A percentile compares a stretch with the other conserved stretches of the same genome.
phyloP scores from a whole-genome alignment of 208 protist genomes.

The Leishmania mexicana region DNA sequence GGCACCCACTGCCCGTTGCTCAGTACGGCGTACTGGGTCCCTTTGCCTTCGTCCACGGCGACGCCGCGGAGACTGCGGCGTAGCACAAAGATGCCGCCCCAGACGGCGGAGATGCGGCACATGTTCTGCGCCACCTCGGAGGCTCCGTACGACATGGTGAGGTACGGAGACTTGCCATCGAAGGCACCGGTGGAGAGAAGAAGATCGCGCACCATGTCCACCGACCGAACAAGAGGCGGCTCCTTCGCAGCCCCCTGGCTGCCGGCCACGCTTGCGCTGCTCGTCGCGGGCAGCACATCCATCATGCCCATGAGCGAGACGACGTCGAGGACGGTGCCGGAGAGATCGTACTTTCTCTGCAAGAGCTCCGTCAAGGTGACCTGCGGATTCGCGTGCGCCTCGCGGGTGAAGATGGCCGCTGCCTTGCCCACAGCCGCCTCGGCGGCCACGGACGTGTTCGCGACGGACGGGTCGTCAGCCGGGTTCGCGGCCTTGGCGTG shows the following conservation, averaged over 20 bases:
- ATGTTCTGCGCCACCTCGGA: slow-evolving; percentile 88
- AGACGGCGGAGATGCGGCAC: slow-evolving; percentile 88
- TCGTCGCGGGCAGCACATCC: slow-evolving; percentile 25
- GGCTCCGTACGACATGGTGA: slow-evolving; percentile 79
- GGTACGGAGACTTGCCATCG: slow-evolving; percentile 70
- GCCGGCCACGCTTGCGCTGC: not conserved
- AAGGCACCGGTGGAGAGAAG: slow-evolving; percentile 84
- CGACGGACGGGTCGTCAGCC: slow-evolving; percentile 42
- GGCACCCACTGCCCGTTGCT: slow-evolving; percentile 84
- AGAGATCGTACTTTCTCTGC: slow-evolving; percentile 50
- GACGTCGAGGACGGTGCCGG: slow-evolving; percentile 44
- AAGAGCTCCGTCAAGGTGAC: slow-evolving; percentile 52
- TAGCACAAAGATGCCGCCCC: slow-evolving; percentile 80
- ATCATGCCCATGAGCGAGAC: slow-evolving; percentile 72
- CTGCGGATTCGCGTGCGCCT: slow-evolving; percentile 18
- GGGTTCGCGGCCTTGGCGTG: slow-evolving; percentile 65
- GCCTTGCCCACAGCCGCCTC: slow-evolving; percentile 25
- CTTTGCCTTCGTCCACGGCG: slow-evolving; percentile 33
- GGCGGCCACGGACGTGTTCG: slow-evolving; percentile 27
- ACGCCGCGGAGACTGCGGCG: slow-evolving; percentile 57
- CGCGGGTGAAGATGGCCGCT: slow-evolving; percentile 16
- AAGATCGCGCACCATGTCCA: slow-evolving; percentile 59
- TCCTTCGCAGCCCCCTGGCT: not conserved
- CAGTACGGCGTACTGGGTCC: slow-evolving; percentile 58
- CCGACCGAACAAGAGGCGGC: slow-evolving; percentile 33